Base-by-base conservation (phyloP, 306 rosid genomes). In the Gastrolobium villosum region DNA sequence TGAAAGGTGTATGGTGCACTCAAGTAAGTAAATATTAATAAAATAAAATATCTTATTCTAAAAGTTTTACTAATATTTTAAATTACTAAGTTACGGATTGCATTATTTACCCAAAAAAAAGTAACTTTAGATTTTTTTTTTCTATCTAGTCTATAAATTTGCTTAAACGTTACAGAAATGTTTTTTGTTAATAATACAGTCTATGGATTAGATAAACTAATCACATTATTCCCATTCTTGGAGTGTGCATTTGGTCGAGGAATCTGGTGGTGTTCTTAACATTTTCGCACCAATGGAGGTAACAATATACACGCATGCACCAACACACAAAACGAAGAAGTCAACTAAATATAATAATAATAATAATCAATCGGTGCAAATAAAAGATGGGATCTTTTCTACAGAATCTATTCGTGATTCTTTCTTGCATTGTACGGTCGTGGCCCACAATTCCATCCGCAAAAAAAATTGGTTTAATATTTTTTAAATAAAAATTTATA, bases 291-390 rank as follows among this genome's bases (percentile, higher is more conserved):
- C 3, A 37, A n/a, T n/a, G n/a, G n/a, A n/a, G n/a, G n/a, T n/a
- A n/a, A n/a, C n/a, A n/a, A n/a, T n/a, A n/a, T n/a, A n/a, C n/a
- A n/a, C n/a, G n/a, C n/a, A n/a, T n/a, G n/a, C n/a, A n/a, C n/a
- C n/a, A n/a, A n/a, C n/a, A n/a, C 40, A 67, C 39, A 43, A 9
- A 43, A 54, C 6, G 5, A 15, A 32, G 6, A 74, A 45, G 79
- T 74, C 79, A 61, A 60, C 79, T 34, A 13, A 13, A 59, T 74
- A 46, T 9, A 61, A 54, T 44, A 34, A n/a, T n/a, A n/a, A n/a
- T n/a, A n/a, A n/a, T n/a, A 10, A 14, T 2, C 1, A 10, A 15
- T 34, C 35, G 2, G n/a, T 2, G 3, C 32, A 70, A 49, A 32
- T 4, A 26, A 69, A 69, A 49, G 5, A 34, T 48, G n/a, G 62